Percentiles rank a stretch among this genome's conserved stretches.
These are phyloP conservation scores for Eustoma russellianum DNA, from an alignment of 257 asterid species.

Conservation along the genomic window DNA sequence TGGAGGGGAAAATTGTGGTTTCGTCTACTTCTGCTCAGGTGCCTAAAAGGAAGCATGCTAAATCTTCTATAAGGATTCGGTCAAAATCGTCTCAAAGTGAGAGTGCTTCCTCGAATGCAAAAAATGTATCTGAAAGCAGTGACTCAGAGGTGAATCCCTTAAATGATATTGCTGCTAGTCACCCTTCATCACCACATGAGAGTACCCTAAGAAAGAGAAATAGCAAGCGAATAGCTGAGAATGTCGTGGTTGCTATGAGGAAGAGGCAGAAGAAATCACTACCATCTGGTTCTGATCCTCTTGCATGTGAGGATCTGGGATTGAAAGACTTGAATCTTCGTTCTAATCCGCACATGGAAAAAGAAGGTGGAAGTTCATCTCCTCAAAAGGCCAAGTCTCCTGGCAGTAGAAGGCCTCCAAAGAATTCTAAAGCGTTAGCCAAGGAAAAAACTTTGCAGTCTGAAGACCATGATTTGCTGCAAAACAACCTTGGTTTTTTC, in stretches of 20 bases:
- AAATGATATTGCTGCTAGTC: conserved; percentile 31
- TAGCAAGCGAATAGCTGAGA: conserved; percentile 90
- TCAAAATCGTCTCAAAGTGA: conserved; percentile 60
- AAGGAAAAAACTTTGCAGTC: conserved; percentile 10
- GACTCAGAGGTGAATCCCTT: conserved; percentile 44
- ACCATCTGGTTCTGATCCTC: conserved; percentile 54
- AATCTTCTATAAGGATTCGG: conserved; percentile 27
- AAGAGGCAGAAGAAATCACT: conserved; percentile 53
- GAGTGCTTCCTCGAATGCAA: conserved; percentile 49
- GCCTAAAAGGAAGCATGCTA: conserved; percentile 39
- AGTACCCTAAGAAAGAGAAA: conserved; percentile 49
- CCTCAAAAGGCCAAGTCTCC: conserved; percentile 38
- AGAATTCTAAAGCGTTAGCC: conserved; percentile 25
- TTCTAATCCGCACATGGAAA: conserved; percentile 23
- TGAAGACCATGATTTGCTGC: conserved; percentile 32
- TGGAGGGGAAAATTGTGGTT: conserved; percentile 36
- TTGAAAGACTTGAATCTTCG: conserved; percentile 37
- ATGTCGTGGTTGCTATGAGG: conserved; percentile 48
- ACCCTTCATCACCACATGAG: conserved; percentile 29
- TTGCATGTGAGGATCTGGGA: conserved; percentile 33
- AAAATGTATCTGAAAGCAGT: conserved; percentile 29
- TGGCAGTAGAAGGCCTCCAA: conserved; percentile 44
- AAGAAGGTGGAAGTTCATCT: conserved; percentile 18
- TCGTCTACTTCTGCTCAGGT: conserved; percentile 38
- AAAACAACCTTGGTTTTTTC: conserved; percentile 2